These are phyloP conservation scores for Fusarium sp. DNA, from an alignment of 2,329 filamentous ascomycete species.

Conservation along the genomic window DNA sequence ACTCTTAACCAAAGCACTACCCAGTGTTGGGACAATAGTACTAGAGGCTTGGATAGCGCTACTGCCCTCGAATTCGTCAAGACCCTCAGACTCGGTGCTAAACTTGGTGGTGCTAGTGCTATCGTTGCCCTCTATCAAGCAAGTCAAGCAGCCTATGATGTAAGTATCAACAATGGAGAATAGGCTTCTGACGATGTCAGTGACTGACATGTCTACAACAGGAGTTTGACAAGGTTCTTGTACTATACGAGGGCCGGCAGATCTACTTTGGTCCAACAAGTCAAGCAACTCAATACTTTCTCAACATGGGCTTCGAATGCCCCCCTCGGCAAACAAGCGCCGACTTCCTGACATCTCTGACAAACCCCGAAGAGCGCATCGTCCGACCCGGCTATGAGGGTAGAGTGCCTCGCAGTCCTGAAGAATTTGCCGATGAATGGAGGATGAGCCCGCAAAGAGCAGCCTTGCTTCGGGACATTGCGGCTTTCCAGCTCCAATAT, in stretches of 20 bases:
- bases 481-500: conserved; percentile 45
- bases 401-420: conserved; percentile 50
- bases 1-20: conserved; percentile 56
- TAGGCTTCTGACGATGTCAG: neutral
- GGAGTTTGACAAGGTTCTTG: conserved; percentile 74
- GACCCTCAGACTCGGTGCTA: conserved; percentile 69
- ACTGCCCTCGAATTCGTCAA: conserved; percentile 75
- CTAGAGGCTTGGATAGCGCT: conserved; percentile 71
- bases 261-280: conserved; percentile 58
- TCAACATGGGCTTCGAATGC: conserved; percentile 67
- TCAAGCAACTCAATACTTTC: conserved; percentile 42
- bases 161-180: conserved; percentile 43
- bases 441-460: conserved; percentile 41
- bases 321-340: conserved; percentile 71
- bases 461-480: conserved; percentile 47
- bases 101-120: conserved; percentile 69
- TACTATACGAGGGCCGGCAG: conserved; percentile 76
- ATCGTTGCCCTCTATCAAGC: conserved; percentile 76
- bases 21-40: conserved; percentile 80
- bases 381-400: conserved; percentile 46
- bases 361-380: conserved; percentile 52
- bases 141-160: conserved; percentile 53
- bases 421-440: conserved; percentile 54
- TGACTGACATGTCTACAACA: neutral
- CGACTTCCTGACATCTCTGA: conserved; percentile 73